Evolutionary conservation across 139 green algal genomes (phyloP), one percentile per base, ranked within the genome.

Genomic region (Chlamydomonas incerta): DNA sequence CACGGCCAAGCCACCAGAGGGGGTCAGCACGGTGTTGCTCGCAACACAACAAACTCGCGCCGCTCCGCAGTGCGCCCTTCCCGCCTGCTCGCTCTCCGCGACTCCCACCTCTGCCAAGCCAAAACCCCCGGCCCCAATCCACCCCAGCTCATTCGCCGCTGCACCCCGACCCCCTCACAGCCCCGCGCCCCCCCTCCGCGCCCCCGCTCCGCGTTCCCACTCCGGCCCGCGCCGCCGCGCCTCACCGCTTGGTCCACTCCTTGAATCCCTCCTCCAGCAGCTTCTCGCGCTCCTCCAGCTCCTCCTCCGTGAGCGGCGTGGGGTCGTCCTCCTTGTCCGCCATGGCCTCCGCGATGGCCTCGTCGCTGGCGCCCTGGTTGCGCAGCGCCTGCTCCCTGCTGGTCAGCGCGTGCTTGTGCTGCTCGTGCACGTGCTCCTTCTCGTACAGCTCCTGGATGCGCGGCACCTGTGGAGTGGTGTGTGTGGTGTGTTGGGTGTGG

Each of bases 271-370:
- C 69, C 67, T 89, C 63, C 83, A 97, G 87, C 55, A 98, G 91
- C 67, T 82, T 29, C 67, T 93, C 69, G 29, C 88, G 86, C 89
- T 94, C 95, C 62, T 82, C 84, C 31, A 91, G 17, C 89, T 99
- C 97, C 86, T 98, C 95, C n/a, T 96, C 92, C 0, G 87, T 96
- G 58, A 99, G 94, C n/a, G 96, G 94, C 88, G 94, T 85, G 8
- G 96, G 95, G 88, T 96, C 97, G 72, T 96, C 93, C 0, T 91
- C 79, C 4, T 76, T 63, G 8, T 93, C 89, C n/a, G 88, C 91
- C 75, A 93, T 50, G 17, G 90, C 91, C 81, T 91, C 75, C 47
- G 79, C 74, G 35, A 97, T 74, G 24, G 83, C 84, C 73, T 98
- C 96, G 28, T 97, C 95, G 55, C 72, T 90, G 14, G 93, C 93